Base-by-base conservation (phyloP, 2,329 filamentous ascomycete species). In the Hypoxylon sp. region DNA sequence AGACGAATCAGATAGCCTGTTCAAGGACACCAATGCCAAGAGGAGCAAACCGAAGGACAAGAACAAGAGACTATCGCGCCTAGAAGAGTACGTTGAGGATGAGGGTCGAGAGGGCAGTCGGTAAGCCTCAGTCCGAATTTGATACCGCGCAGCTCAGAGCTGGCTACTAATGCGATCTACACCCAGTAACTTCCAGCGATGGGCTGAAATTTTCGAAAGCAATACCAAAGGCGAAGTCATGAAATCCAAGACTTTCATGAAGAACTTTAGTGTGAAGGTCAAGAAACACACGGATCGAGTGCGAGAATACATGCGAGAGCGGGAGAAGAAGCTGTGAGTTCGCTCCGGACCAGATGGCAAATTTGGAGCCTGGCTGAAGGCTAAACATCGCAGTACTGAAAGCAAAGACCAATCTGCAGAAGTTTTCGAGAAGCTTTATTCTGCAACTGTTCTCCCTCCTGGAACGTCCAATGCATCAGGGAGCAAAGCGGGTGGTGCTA, bases 321-420 rank as follows among this genome's bases (percentile, higher is more conserved):
- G 72, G 41, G 75, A 74, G 46, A 48, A 72, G 7, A 67, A 73
- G 6, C 65, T 79, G 78, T 80, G 51, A 71, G 75, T 58, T 11
- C 27, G 30, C 12, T 23, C 7, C n/a, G n/a, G 6, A 41, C 47
- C 29, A n/a, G 5, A 23, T n/a, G 32, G 7, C 16, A 27, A 25
- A 23, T 5, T 9, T 8, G 7, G n/a, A 27, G 7, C 8, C 6
- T 5, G 30, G 16, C 6, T 3, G 6, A 30, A n/a, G 4, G 11
- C 32, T 58, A 41, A 58, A 30, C 30, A 12, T 21, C 19, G 9
- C 16, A 75, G 74, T 9, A 48, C 37, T 3, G 21, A 65, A 21
- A 53, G n/a, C 16, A 65, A 68, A 34, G 60, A 68, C 5, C 60
- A 55, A 45, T 47, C 61, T 19, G 30, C 39, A 16, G 12, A 16